Percentiles rank a stretch among this genome's conserved stretches.
Evolutionary conservation across 106 monocot genomes (phyloP).

Genomic region (Allium cepa): DNA sequence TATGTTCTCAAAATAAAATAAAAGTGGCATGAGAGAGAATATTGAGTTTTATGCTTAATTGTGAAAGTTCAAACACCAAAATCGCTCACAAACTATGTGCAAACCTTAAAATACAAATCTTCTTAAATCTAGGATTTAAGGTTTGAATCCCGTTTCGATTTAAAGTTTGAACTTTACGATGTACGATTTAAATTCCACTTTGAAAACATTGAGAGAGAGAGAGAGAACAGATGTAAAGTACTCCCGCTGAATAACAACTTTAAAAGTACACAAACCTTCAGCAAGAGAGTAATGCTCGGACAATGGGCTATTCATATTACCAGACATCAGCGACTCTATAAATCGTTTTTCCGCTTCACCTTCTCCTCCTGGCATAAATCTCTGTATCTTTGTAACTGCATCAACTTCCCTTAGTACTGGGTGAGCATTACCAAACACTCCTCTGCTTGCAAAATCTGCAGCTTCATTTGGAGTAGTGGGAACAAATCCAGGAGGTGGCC

Average conservation of each 20-base stretch:
- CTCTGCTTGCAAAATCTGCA: slow-evolving; percentile 20
- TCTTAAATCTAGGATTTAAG: too few species aligned
- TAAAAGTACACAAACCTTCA: slow-evolving; percentile 40
- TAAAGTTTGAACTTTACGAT: too few species aligned
- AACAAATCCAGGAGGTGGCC: slow-evolving; percentile 78
- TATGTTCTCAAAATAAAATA: too few species aligned
- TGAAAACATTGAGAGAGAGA: not conserved
- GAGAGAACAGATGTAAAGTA: not conserved
- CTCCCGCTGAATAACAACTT: not conserved
- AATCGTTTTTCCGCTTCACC: slow-evolving; percentile 69
- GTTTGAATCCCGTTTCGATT: too few species aligned
- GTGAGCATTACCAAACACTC: slow-evolving; percentile 19
- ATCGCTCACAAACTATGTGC: too few species aligned
- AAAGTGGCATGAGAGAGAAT: too few species aligned
- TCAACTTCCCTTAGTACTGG: slow-evolving; percentile 28
- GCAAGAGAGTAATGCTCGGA: slow-evolving; percentile 18
- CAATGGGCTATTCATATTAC: slow-evolving; percentile 21
- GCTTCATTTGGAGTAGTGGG: slow-evolving; percentile 31
- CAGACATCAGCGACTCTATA: slow-evolving; percentile 86
- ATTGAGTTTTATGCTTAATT: too few species aligned
- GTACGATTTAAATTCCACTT: too few species aligned
- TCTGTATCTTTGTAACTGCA: slow-evolving; percentile 29
- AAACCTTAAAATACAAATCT: too few species aligned
- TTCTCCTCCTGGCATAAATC: slow-evolving; percentile 17
- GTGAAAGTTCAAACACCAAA: too few species aligned